Base-by-base conservation (phyloP, 2,329 filamentous ascomycete species). In the Trichoderma simmonsii region DNA sequence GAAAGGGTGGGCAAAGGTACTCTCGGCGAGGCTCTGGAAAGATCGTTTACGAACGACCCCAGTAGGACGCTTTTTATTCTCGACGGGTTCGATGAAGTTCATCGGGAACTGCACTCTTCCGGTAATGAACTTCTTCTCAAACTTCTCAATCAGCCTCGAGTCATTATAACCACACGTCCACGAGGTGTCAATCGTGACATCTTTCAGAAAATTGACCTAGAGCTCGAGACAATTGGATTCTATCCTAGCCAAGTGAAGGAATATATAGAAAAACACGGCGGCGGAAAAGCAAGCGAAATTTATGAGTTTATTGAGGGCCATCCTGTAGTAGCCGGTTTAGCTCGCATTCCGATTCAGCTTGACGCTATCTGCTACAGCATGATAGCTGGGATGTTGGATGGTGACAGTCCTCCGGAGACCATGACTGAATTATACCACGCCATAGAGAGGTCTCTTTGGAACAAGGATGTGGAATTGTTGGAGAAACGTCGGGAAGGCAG, bases 261-360 rank as follows among this genome's bases (percentile, higher is more conserved):
- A 32, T 59, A 59, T 2, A 32, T 59, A 6, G 4, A 7, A 18
- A 32, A 32, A 7, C 18, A 59, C 32, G 56, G 15, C 9, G 12
- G 26, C 7, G 56, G 12, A 4, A 32, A 30, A 32, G 28, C 28
- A 32, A 6, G 3, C 4, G 56, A 59, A n/a, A 21, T 59, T 21
- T 30, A 32, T 59, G 32, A 18, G 15, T 59, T 59, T 18, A 59
- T 59, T 28, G 26, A 59, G 9, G 1, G 56, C 56, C 56, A 59
- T 6, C 56, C 56, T 59, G 18, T 59, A n/a, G 56, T 59, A 30
- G 28, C 56, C 11, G 77, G 74, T 6, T 78, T 85, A 30, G 63
- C 43, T 8, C 63, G 63, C 4, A 66, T 66, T 12, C 63, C 63
- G 28, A 66, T 66, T 9, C 63, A 66, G 43, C 63, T 66, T 6